Evolutionary conservation across 768 basidiomycete species (phyloP).

Genomic region (Tulasnella sp.): DNA sequence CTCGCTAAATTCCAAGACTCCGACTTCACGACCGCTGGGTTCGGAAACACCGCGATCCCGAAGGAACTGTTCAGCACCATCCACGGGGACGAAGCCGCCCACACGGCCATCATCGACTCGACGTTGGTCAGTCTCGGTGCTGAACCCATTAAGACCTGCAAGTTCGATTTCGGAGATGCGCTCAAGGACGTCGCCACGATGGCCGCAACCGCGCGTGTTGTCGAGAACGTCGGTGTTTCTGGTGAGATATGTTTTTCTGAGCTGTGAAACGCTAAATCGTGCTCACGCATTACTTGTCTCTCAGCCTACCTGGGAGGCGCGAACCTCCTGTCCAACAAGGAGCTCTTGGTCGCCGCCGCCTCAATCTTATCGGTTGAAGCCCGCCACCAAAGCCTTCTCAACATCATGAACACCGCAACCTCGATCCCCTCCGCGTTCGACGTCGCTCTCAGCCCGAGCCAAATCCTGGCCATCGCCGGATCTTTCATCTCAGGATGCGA

Average conservation of each 20-base stretch:
- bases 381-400: conserved; percentile 71
- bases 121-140: conserved; percentile 45
- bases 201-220: conserved; percentile 56
- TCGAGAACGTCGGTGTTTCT: conserved; percentile 62
- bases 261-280: neutral
- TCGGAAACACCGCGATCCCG: conserved; percentile 40
- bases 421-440: conserved; percentile 64
- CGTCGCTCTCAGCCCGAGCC: conserved; percentile 51
- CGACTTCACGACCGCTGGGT: conserved; percentile 58
- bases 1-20: conserved; percentile 49
- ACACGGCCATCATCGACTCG: conserved; percentile 29
- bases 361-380: conserved; percentile 71
- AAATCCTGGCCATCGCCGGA: conserved; percentile 59
- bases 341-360: conserved; percentile 51
- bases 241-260: conserved; percentile 28
- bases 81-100: conserved; percentile 48
- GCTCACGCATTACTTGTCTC: conserved; percentile 8
- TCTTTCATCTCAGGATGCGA: conserved; percentile 61
- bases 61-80: conserved; percentile 51
- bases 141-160: conserved; percentile 43
- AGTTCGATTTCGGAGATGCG: conserved; percentile 53
- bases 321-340: conserved; percentile 46
- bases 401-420: conserved; percentile 44
- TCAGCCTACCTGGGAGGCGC: conserved; percentile 55
- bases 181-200: conserved; percentile 58